These are phyloP conservation scores for Neonothopanus nambi DNA, from an alignment of 1,284 basidiomycete genomes.

Conservation along the genomic window DNA sequence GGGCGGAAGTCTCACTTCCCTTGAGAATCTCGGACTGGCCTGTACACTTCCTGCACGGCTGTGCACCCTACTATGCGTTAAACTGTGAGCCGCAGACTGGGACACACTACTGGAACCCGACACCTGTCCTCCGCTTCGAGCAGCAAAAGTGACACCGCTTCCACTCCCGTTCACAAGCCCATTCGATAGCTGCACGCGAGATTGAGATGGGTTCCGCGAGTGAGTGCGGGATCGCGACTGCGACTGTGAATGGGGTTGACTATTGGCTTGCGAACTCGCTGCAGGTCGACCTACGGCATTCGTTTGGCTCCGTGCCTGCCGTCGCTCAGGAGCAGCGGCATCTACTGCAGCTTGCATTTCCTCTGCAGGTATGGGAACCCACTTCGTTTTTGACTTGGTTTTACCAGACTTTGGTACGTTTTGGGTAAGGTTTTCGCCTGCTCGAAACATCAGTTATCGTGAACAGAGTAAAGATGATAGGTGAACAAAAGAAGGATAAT, in stretches of 20 bases:
- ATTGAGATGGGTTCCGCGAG: constrained; percentile 18
- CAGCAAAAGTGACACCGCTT: no score
- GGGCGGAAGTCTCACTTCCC: constrained; percentile 26
- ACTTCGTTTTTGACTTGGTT: constrained; percentile 9
- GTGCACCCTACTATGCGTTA: constrained; percentile 14
- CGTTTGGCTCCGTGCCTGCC: background rate
- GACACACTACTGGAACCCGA: no score
- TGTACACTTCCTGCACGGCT: constrained; percentile 32
- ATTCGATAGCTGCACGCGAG: constrained; percentile 15
- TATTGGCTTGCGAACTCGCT: background rate
- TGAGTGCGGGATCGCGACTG: constrained; percentile 1
- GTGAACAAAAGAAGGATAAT: background rate
- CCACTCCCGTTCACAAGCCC: no score
- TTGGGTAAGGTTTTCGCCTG: background rate
- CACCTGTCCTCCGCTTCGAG: no score
- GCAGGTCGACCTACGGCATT: background rate
- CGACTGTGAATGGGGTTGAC: background rate
- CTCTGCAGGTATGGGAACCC: constrained; percentile 10
- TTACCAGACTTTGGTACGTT: background rate
- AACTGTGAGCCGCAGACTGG: no score
- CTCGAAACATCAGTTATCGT: background rate
- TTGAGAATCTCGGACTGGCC: constrained; percentile 29
- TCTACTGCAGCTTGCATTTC: constrained; percentile 10
- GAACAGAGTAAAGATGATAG: background rate
- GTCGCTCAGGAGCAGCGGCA: background rate